These are phyloP conservation scores for Leccinum truebloodii DNA, from an alignment of 768 basidiomycete species.

Conservation along the genomic window DNA sequence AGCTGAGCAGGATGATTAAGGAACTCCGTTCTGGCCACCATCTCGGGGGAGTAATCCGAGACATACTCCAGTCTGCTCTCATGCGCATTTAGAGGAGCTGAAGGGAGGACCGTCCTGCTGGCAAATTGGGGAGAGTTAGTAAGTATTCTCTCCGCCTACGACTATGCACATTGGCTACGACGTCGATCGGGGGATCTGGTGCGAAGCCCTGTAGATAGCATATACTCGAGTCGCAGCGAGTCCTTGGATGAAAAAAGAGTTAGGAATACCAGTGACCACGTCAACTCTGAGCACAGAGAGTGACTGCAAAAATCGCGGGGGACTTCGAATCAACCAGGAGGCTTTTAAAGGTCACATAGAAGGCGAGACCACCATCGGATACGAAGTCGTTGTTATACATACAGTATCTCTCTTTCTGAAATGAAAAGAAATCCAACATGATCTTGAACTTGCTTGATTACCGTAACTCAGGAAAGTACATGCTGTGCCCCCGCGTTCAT, in stretches of 20 bases:
- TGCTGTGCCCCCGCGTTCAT: background rate
- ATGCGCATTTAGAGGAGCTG: background rate
- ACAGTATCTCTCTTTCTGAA: background rate
- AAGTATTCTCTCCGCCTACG: background rate
- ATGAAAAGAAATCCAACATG: background rate
- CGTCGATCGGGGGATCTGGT: background rate
- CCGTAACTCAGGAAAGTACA: background rate
- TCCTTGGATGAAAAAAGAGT: background rate
- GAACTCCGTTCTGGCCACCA: background rate
- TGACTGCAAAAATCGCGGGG: background rate
- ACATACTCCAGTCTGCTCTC: background rate
- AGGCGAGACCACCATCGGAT: background rate
- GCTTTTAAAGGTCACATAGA: background rate
- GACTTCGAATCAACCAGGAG: background rate
- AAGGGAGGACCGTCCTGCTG: background rate
- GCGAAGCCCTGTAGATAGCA: background rate
- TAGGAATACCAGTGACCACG: conserved; percentile 1
- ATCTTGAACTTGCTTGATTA: background rate
- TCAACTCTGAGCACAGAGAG: background rate
- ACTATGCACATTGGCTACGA: background rate
- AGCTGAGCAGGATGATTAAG: background rate
- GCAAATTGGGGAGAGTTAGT: background rate
- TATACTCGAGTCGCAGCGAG: background rate
- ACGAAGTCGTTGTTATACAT: background rate
- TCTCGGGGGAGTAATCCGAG: background rate